Percentiles rank a stretch among this genome's conserved stretches.
These are phyloP conservation scores for Salvia splendens DNA, from an alignment of 257 asterid genomes.

Conservation along the genomic window DNA sequence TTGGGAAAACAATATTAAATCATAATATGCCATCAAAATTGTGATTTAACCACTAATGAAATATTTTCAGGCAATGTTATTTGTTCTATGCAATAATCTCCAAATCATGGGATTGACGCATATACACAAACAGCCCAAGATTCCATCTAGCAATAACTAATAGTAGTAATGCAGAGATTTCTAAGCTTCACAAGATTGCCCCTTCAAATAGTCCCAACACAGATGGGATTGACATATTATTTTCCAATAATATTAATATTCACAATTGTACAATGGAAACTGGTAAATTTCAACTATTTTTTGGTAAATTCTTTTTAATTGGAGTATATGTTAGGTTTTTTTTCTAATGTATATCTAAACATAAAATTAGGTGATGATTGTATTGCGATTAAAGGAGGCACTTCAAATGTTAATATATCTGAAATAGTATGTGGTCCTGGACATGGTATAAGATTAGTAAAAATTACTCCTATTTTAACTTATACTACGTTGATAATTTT, in stretches of 20 bases:
- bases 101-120: conserved; percentile 42
- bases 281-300: too few species aligned
- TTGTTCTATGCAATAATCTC: conserved; percentile 34
- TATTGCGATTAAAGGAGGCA: conserved; percentile 53
- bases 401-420: conserved; percentile 37
- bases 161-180: conserved; percentile 28
- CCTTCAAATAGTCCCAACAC: conserved; percentile 50
- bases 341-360: not conserved
- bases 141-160: conserved; percentile 35
- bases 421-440: conserved; percentile 52
- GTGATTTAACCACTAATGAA: not conserved
- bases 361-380: conserved; percentile 51
- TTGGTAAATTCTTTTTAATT: too few species aligned
- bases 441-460: conserved; percentile 51
- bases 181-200: conserved; percentile 34
- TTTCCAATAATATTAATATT: conserved; percentile 34
- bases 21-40: not conserved
- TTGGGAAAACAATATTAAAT: not conserved
- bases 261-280: conserved; percentile 35
- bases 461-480: not conserved
- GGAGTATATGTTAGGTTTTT: not conserved
- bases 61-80: conserved; percentile 36
- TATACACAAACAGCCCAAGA: conserved; percentile 40
- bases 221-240: conserved; percentile 44
- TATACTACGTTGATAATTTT: too few species aligned